Conservation (phyloP, 352 stramenopile genomes). For the Globisporangium cederbergense region DNA sequence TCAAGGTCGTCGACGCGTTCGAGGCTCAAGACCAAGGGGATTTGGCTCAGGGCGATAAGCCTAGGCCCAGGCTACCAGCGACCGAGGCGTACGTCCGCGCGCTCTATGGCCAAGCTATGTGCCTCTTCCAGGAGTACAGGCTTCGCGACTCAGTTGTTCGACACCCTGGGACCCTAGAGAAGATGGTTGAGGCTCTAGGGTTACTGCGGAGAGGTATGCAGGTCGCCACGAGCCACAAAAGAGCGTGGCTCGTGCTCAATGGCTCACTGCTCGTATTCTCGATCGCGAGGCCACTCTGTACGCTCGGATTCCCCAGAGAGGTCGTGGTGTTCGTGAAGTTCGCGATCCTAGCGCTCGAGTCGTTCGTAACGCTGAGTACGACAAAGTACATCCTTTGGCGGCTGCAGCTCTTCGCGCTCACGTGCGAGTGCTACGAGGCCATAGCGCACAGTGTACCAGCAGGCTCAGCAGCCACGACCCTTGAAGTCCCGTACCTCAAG, state of each 20-base stretch:
- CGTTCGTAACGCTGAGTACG: slow-evolving; percentile 47
- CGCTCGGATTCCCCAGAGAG: slow-evolving; percentile 46
- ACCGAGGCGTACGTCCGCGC: slow-evolving; percentile 36
- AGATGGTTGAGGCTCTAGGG: slow-evolving; percentile 31
- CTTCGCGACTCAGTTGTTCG: slow-evolving; percentile 33
- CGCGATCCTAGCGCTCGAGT: slow-evolving; percentile 52
- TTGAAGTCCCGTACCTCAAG: slow-evolving; percentile 24
- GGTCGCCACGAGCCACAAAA: slow-evolving; percentile 26
- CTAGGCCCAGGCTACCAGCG: background rate
- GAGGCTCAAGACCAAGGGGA: background rate
- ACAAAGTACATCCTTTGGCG: slow-evolving; percentile 68
- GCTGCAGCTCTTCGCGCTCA: slow-evolving; percentile 43
- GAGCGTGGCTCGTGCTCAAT: slow-evolving; percentile 65
- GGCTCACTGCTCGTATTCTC: slow-evolving; percentile 57
- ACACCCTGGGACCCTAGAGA: slow-evolving; percentile 48
- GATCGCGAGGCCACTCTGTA: slow-evolving; percentile 40
- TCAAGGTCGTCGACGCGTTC: slow-evolving; percentile 23
- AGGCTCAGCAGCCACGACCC: slow-evolving; percentile 9
- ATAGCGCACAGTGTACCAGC: slow-evolving; percentile 20
- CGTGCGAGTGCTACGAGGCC: slow-evolving; percentile 58
- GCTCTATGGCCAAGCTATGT: slow-evolving; percentile 43
- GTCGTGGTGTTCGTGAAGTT: slow-evolving; percentile 66
- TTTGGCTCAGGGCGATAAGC: background rate
- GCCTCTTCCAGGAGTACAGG: slow-evolving; percentile 37
- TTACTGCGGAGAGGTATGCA: slow-evolving; percentile 47